Evolutionary conservation across 176 grass and related monocot species (phyloP).

Genomic region (Avena eriantha): DNA sequence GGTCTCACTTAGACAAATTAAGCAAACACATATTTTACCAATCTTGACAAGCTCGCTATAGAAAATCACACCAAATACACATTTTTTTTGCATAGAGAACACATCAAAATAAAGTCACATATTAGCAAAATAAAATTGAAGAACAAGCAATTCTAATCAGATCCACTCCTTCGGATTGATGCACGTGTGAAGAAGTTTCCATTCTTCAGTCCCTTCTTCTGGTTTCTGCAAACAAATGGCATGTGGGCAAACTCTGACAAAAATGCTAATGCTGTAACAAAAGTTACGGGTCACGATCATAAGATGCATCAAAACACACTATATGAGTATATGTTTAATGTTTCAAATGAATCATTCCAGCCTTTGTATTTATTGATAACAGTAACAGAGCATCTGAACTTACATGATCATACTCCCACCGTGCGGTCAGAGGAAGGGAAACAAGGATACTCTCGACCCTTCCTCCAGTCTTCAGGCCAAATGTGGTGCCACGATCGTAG

Average conservation of each 20-base stretch:
- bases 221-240: conserved; percentile 61
- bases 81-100: neutral
- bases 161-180: conserved; percentile 95
- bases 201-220: conserved; percentile 83
- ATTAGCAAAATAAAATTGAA: neutral
- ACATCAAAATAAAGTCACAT: neutral
- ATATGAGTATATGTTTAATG: neutral
- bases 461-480: conserved; percentile 79
- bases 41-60: neutral
- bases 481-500: conserved; percentile 81
- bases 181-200: conserved; percentile 89
- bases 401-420: conserved; percentile 89
- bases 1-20: neutral
- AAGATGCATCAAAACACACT: neutral
- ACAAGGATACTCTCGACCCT: conserved; percentile 87
- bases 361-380: neutral
- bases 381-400: neutral
- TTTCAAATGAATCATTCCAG: neutral
- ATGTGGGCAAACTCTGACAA: conserved; percentile 22
- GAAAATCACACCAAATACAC: neutral
- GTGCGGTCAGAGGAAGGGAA: conserved; percentile 69
- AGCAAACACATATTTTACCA: neutral
- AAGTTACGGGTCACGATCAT: neutral
- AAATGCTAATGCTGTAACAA: conserved; percentile 4
- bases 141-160: conserved; percentile 35